phyloP scores from a whole-genome alignment of 1,139 yeast species.

The Blastobotrys raffinosifermentans region DNA sequence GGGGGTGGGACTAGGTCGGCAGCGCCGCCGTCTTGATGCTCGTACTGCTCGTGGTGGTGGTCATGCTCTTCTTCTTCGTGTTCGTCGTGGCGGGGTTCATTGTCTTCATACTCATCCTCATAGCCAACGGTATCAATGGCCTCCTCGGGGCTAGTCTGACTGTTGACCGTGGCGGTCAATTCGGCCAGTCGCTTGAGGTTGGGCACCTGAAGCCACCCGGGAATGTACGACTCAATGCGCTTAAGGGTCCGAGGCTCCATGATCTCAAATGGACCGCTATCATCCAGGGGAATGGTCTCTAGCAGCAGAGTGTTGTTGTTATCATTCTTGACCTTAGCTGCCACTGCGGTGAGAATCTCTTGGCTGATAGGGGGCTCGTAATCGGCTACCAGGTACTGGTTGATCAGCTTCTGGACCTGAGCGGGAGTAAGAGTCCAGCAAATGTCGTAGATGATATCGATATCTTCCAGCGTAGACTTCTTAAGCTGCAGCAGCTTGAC shows the following conservation, averaged over 20 bases:
- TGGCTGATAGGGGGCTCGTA: conserved; percentile 92
- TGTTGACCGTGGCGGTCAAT: conserved; percentile 55
- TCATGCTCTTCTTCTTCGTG: not conserved
- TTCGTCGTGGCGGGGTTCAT: no score
- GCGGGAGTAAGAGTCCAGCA: conserved; percentile 92
- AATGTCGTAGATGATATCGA: conserved; percentile 87
- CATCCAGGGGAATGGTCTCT: conserved; percentile 53
- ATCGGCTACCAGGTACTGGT: conserved; percentile 88
- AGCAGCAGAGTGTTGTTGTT: conserved; percentile 37
- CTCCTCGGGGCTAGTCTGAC: conserved; percentile 13
- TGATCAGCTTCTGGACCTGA: conserved; percentile 86
- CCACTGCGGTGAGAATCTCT: conserved; percentile 75
- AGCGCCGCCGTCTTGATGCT: no score
- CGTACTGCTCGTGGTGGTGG: not conserved
- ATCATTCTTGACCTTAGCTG: conserved; percentile 69
- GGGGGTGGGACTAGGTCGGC: no score
- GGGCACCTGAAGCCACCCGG: conserved; percentile 90
- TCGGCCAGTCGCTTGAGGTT: conserved; percentile 84
- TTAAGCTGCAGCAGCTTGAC: conserved; percentile 89
- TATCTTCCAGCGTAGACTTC: conserved; percentile 85
- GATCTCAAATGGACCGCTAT: conserved; percentile 78
- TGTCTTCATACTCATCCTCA: not conserved
- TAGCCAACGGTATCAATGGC: conserved; percentile 2
- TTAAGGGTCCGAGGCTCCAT: conserved; percentile 81
- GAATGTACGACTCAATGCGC: conserved; percentile 92